These are phyloP conservation scores for Blastocrithidia nonstop DNA, from an alignment of 208 protist species.

Conservation along the genomic window DNA sequence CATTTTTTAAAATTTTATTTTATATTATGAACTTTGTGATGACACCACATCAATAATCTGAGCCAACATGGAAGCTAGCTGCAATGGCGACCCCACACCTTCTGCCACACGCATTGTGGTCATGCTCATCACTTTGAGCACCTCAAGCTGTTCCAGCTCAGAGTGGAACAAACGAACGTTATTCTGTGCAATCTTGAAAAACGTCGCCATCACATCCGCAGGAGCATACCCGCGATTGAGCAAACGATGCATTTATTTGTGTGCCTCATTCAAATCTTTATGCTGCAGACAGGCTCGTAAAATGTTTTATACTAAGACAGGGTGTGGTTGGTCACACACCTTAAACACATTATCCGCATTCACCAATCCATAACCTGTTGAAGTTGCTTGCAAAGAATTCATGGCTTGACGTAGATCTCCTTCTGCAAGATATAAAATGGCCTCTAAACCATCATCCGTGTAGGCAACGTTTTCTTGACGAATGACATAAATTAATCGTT, in stretches of 20 bases:
- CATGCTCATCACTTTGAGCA: constrained; percentile 66
- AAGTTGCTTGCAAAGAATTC: constrained; percentile 97
- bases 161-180: constrained; percentile 29
- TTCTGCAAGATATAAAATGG: constrained; percentile 95
- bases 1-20: too few relatives aligned
- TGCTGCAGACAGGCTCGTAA: constrained; percentile 68
- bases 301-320: constrained; percentile 87
- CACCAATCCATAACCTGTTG: constrained; percentile 90
- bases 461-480: constrained; percentile 82
- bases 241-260: constrained; percentile 71
- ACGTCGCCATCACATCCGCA: constrained; percentile 92
- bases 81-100: constrained; percentile 65
- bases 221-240: constrained; percentile 89
- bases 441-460: constrained; percentile 93
- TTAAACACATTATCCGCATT: constrained; percentile 98
- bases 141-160: constrained; percentile 64
- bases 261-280: constrained; percentile 47
- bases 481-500: constrained; percentile 85
- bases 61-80: constrained; percentile 74
- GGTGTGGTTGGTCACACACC: constrained; percentile 97
- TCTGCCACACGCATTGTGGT: constrained; percentile 81
- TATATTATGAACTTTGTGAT: constrained; percentile 11
- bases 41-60: constrained; percentile 32
- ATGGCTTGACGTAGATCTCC: constrained; percentile 95
- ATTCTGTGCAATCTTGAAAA: constrained; percentile 85